Evolutionary conservation across 768 basidiomycete species (phyloP).

Genomic region (Boletus fagicola): DNA sequence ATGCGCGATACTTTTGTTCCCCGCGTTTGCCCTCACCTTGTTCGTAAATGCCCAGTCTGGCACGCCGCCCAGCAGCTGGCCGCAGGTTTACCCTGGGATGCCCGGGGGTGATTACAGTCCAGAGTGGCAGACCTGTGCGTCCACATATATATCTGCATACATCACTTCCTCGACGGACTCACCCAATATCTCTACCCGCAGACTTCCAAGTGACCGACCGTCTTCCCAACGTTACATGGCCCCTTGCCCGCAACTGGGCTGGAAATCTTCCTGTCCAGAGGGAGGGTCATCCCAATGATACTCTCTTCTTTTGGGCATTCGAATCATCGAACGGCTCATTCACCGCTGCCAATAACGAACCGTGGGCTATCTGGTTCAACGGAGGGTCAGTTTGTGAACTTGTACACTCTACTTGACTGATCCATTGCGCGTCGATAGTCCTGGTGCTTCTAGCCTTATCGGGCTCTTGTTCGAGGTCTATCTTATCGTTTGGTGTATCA

Average conservation of each 20-base stretch:
- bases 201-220: slow-evolving; percentile 57
- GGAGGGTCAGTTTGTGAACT: slow-evolving; percentile 50
- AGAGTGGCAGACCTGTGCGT: slow-evolving; percentile 62
- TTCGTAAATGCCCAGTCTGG: slow-evolving; percentile 24
- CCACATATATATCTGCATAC: neutral
- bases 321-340: slow-evolving; percentile 58
- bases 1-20: slow-evolving; percentile 6
- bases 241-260: slow-evolving; percentile 51
- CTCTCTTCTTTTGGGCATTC: slow-evolving; percentile 64
- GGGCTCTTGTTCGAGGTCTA: slow-evolving; percentile 65
- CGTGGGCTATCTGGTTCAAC: slow-evolving; percentile 75
- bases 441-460: slow-evolving; percentile 67
- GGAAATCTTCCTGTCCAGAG: slow-evolving; percentile 65
- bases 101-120: slow-evolving; percentile 48
- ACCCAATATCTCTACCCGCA: slow-evolving; percentile 22
- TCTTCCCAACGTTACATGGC: slow-evolving; percentile 63
- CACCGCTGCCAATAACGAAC: slow-evolving; percentile 43
- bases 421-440: slow-evolving; percentile 34
- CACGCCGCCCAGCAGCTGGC: slow-evolving; percentile 34
- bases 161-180: neutral
- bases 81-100: slow-evolving; percentile 43
- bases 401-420: neutral
- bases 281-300: slow-evolving; percentile 58
- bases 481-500: neutral
- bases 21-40: slow-evolving; percentile 1